These are phyloP conservation scores for Ganoderma resinaceum DNA, from an alignment of 1,284 basidiomycete genomes.

Conservation along the genomic window DNA sequence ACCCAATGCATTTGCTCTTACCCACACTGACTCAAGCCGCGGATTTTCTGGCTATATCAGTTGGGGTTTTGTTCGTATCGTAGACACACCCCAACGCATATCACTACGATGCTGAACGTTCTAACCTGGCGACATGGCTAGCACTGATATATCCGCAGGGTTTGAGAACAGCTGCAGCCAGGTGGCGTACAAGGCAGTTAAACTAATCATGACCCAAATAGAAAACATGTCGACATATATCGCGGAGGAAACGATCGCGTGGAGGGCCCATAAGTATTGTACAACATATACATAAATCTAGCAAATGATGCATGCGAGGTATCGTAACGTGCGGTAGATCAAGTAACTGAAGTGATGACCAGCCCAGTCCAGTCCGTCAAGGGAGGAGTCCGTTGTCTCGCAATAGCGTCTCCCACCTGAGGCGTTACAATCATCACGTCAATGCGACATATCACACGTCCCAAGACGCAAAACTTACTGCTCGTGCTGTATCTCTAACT, in stretches of 20 bases:
- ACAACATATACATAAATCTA: constrained; percentile 16
- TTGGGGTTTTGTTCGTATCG: not conserved
- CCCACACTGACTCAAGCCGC: not conserved
- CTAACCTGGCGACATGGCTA: not conserved
- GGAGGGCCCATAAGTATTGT: constrained; percentile 1
- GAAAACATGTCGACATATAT: not conserved
- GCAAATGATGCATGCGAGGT: constrained; percentile 5
- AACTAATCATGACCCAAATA: not conserved
- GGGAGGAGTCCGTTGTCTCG: constrained; percentile 63
- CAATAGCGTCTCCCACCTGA: constrained; percentile 71
- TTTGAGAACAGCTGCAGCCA: not conserved
- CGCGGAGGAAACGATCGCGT: not conserved
- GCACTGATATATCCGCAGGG: not conserved
- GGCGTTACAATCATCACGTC: constrained; percentile 3
- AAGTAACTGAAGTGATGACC: not conserved
- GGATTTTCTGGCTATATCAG: not conserved
- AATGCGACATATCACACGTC: constrained; percentile 3
- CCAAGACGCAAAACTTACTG: constrained; percentile 61
- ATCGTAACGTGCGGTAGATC: constrained; percentile 1
- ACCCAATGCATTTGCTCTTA: not conserved
- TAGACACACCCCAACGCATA: not conserved
- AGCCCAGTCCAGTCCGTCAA: constrained; percentile 29
- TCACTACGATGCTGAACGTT: not conserved
- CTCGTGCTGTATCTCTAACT: constrained; percentile 77
- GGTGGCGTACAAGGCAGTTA: not conserved